Conservation (phyloP, 306 rosid species). For the Rubus idaeus region DNA sequence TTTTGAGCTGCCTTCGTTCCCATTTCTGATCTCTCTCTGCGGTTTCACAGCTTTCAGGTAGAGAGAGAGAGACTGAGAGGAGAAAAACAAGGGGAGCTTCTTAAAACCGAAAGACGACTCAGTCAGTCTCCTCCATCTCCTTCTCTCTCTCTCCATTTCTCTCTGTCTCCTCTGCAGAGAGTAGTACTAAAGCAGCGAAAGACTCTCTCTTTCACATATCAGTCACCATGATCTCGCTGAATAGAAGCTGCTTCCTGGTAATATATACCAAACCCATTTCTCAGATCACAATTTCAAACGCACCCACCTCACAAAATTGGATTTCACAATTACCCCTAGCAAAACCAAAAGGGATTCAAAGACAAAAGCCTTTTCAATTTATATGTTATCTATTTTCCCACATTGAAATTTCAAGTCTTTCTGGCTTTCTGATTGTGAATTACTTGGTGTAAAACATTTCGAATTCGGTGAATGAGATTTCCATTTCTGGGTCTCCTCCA, state of each 20-base stretch:
- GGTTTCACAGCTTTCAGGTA: constrained; percentile 7
- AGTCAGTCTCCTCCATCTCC: constrained; percentile 11
- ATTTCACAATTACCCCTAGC: too few relatives aligned
- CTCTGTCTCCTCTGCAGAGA: not conserved
- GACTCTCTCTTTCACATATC: constrained; percentile 39
- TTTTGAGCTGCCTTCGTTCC: not conserved
- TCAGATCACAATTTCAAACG: constrained; percentile 16
- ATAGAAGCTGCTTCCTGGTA: constrained; percentile 57
- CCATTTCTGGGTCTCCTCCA: constrained; percentile 13
- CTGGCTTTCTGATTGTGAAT: not conserved
- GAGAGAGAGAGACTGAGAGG: constrained; percentile 20
- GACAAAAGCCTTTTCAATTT: not conserved
- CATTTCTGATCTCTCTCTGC: constrained; percentile 18
- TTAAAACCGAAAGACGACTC: constrained; percentile 7
- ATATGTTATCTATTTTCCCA: not conserved
- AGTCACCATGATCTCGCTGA: constrained; percentile 50
- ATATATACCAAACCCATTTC: constrained; percentile 25
- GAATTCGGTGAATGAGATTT: constrained; percentile 11
- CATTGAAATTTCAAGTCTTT: constrained; percentile 22
- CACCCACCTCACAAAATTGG: constrained; percentile 18
- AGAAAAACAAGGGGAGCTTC: constrained; percentile 24
- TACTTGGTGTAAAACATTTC: constrained; percentile 4
- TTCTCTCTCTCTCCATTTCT: not conserved
- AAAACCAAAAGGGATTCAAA: not conserved
- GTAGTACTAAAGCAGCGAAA: constrained; percentile 23